A percentile compares a stretch with the other conserved stretches of the same genome.
Conservation (phyloP, 192 early-diverging fungal genomes). For the Coemansia sp. region DNA sequence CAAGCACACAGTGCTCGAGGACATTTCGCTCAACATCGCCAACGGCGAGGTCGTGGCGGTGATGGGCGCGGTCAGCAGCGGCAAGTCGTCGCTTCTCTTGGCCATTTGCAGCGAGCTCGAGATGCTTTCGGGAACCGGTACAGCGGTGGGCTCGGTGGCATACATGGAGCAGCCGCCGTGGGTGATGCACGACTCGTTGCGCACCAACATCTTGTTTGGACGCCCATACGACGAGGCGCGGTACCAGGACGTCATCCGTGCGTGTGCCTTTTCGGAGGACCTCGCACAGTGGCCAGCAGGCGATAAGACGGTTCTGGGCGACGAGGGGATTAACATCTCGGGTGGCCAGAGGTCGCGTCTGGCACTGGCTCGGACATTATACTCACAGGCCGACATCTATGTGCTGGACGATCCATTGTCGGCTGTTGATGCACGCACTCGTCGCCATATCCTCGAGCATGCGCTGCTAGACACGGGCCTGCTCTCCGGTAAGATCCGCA, state of each 20-base stretch:
- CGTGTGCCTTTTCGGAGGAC: constrained; percentile 60
- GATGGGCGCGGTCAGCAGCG: constrained; percentile 54
- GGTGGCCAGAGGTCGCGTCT: constrained; percentile 67
- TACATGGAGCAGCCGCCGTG: constrained; percentile 20
- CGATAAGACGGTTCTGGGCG: constrained; percentile 66
- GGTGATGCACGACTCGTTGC: constrained; percentile 53
- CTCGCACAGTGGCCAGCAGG: constrained; percentile 55
- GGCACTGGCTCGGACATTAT: constrained; percentile 59
- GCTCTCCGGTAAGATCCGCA: constrained; percentile 47
- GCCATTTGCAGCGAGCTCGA: constrained; percentile 54
- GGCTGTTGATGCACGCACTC: constrained; percentile 62
- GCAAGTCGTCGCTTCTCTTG: constrained; percentile 59
- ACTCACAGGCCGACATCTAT: constrained; percentile 61
- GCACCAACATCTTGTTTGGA: constrained; percentile 78
- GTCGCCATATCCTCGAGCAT: constrained; percentile 58
- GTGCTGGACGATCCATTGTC: constrained; percentile 68
- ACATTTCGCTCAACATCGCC: constrained; percentile 1
- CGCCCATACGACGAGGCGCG: constrained; percentile 49
- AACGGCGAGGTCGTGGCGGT: constrained; percentile 51
- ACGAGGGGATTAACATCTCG: constrained; percentile 65
- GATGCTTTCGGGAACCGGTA: constrained; percentile 26
- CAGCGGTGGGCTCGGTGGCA: constrained; percentile 12
- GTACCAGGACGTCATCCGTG: constrained; percentile 57
- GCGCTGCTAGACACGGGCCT: constrained; percentile 52
- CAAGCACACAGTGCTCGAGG: neutral